phyloP scores from a whole-genome alignment of 257 asterid genomes.

The Marsdenia floribunda region DNA sequence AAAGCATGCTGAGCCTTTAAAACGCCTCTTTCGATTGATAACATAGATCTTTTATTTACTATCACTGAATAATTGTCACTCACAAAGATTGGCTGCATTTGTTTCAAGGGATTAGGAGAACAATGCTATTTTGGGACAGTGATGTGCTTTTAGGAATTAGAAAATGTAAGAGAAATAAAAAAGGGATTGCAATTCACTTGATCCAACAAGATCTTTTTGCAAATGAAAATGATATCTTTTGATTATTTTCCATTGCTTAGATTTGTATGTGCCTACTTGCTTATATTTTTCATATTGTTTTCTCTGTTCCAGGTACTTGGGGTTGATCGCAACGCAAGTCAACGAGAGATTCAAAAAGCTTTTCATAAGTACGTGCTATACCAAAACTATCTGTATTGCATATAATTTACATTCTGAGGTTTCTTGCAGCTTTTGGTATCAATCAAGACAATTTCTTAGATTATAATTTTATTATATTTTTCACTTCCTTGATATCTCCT shows the following conservation, averaged over 20 bases:
- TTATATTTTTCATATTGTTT: constrained; percentile 5
- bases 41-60: no score
- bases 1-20: background rate
- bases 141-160: background rate
- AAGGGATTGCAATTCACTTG: background rate
- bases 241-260: background rate
- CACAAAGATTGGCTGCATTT: background rate
- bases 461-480: background rate
- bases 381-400: background rate
- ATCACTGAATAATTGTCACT: no score
- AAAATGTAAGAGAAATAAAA: background rate
- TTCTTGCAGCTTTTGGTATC: background rate
- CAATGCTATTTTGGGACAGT: background rate
- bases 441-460: background rate
- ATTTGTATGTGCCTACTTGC: background rate
- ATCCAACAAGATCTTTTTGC: background rate
- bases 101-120: background rate
- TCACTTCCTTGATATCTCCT: background rate
- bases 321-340: constrained; percentile 70
- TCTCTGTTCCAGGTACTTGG: constrained; percentile 66
- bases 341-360: constrained; percentile 91
- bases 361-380: constrained; percentile 73
- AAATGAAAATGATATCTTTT: background rate
- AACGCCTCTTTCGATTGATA: background rate
- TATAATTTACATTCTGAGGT: background rate